phyloP scores from a whole-genome alignment of 352 stramenopile genomes.

The Blastocystis sp. region DNA sequence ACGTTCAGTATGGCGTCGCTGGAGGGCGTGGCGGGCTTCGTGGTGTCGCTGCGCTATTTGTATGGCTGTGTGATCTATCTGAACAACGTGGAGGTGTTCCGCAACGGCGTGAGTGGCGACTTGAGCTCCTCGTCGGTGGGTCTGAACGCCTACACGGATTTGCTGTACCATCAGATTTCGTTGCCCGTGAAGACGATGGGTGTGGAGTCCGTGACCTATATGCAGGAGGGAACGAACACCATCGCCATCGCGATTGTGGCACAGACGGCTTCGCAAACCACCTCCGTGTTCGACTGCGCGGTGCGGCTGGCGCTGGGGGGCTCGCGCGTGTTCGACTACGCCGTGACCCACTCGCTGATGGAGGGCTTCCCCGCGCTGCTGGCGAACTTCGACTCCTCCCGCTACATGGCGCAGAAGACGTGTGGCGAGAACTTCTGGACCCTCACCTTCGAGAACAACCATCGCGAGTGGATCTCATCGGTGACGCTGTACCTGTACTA shows the following conservation, averaged over 20 bases:
- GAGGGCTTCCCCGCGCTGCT: not conserved
- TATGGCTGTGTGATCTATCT: constrained; percentile 11
- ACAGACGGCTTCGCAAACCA: not conserved
- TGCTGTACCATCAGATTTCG: constrained; percentile 6
- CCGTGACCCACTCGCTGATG: not conserved
- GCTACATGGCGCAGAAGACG: not conserved
- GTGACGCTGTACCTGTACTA: not conserved
- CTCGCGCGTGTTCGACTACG: constrained; percentile 28
- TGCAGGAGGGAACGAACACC: constrained; percentile 28
- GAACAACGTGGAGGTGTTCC: not conserved
- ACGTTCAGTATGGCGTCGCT: constrained; percentile 3
- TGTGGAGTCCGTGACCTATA: not conserved
- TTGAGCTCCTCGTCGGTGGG: not conserved
- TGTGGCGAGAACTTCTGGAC: not conserved
- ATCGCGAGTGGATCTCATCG: constrained; percentile 38
- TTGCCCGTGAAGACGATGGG: constrained; percentile 2
- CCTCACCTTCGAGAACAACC: not conserved
- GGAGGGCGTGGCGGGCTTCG: not conserved
- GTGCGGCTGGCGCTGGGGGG: not conserved
- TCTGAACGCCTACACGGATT: not conserved
- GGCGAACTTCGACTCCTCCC: not conserved
- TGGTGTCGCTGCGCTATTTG: not conserved
- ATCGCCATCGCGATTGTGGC: constrained; percentile 36
- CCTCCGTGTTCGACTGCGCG: constrained; percentile 1
- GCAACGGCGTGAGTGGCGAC: constrained; percentile 15